phyloP scores from a whole-genome alignment of 805 yeast genomes.

The Kluyveromyces lactis region DNA sequence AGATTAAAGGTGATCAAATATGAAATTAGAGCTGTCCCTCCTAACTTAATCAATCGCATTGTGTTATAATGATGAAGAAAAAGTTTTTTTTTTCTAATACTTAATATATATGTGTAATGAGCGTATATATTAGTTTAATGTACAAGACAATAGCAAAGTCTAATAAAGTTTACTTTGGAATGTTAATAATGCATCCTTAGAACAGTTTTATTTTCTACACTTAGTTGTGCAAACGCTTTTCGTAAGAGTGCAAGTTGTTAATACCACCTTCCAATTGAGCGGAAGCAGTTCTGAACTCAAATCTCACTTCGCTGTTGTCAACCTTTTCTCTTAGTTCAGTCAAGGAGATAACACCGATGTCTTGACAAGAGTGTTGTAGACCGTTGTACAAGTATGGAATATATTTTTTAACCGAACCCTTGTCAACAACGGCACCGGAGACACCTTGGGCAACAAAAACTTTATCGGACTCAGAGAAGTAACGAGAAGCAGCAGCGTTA shows the following conservation, averaged over 20 bases:
- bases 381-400: slow-evolving; percentile 92
- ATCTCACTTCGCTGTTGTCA: slow-evolving; percentile 66
- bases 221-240: slow-evolving; percentile 91
- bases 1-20: slow-evolving; percentile 3
- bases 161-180: too few species aligned
- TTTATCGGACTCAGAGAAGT: slow-evolving; percentile 91
- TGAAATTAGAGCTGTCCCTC: too few species aligned
- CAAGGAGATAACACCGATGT: slow-evolving; percentile 77
- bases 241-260: slow-evolving; percentile 91
- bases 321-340: slow-evolving; percentile 56
- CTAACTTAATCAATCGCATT: too few species aligned
- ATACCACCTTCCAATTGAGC: slow-evolving; percentile 99
- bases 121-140: too few species aligned
- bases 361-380: slow-evolving; percentile 97
- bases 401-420: slow-evolving; percentile 90
- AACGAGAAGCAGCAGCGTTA: slow-evolving; percentile 96
- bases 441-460: slow-evolving; percentile 99
- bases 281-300: slow-evolving; percentile 96
- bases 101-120: too few species aligned
- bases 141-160: too few species aligned
- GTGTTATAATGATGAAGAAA: too few species aligned
- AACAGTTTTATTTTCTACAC: slow-evolving; percentile 2
- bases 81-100: too few species aligned
- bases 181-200: too few species aligned
- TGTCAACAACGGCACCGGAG: slow-evolving; percentile 91